Conservation (phyloP, 2,329 filamentous ascomycete species). For the Trichoderma asperellum region DNA sequence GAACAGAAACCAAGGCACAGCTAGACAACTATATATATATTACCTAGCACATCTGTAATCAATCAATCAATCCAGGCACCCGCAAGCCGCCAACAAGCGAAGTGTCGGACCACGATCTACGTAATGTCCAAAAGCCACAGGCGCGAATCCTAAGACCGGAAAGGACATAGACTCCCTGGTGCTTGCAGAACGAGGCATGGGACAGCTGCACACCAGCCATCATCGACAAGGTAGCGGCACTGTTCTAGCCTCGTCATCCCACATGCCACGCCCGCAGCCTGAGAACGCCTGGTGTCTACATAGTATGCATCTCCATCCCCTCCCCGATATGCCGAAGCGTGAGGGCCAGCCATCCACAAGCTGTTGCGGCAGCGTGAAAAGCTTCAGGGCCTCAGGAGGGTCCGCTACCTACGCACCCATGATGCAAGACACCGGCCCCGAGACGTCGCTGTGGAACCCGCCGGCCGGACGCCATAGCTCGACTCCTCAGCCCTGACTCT, state of each 20-base stretch:
- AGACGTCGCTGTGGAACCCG: slow-evolving; percentile 4
- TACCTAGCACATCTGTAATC: not conserved
- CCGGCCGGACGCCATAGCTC: slow-evolving; percentile 21
- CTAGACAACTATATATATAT: slow-evolving; percentile 8
- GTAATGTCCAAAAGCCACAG: slow-evolving; percentile 17
- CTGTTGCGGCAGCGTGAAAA: not conserved
- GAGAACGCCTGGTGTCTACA: not conserved
- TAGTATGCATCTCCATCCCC: not conserved
- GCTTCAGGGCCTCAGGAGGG: slow-evolving; percentile 22
- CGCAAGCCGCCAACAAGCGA: slow-evolving; percentile 22
- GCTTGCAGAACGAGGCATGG: not conserved
- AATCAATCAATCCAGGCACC: slow-evolving; percentile 19
- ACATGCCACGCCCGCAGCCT: slow-evolving; percentile 8
- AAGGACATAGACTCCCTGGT: not conserved
- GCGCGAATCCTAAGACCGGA: slow-evolving; percentile 5
- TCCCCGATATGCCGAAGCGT: slow-evolving; percentile 25
- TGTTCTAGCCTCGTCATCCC: slow-evolving; percentile 10
- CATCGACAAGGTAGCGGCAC: not conserved
- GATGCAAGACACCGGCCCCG: slow-evolving; percentile 25
- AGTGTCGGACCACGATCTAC: slow-evolving; percentile 15
- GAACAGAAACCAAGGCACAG: not conserved
- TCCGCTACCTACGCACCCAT: slow-evolving; percentile 24
- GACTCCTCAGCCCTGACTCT: not conserved
- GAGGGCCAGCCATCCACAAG: not conserved
- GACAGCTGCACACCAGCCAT: not conserved